Conservation (phyloP, 305 asterid species). For the Euphrasia arctica region DNA sequence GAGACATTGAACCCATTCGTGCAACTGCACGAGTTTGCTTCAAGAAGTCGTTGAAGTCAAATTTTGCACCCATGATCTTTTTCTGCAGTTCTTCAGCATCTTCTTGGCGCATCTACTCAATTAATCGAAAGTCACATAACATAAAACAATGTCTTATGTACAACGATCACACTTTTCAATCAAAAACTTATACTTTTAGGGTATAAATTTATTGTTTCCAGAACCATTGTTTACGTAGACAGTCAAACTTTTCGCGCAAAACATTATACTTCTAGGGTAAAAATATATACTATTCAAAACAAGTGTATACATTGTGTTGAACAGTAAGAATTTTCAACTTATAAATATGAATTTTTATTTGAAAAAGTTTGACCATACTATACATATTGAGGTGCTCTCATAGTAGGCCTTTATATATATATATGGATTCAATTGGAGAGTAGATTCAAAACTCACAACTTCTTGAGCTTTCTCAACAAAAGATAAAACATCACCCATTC, state of each 20-base stretch:
- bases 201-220: no score
- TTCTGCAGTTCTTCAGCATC: constrained; percentile 98
- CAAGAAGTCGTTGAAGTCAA: constrained; percentile 94
- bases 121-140: constrained; percentile 18
- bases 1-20: constrained; percentile 97
- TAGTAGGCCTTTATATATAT: background rate
- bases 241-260: no score
- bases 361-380: no score
- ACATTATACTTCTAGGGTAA: no score
- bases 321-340: no score
- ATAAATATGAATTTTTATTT: no score
- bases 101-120: constrained; percentile 86
- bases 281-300: no score
- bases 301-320: background rate
- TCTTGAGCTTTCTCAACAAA: constrained; percentile 99
- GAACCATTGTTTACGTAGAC: no score
- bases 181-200: no score
- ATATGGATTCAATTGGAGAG: constrained; percentile 18
- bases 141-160: background rate
- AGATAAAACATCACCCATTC: constrained; percentile 99
- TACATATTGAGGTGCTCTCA: no score
- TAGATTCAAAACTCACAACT: constrained; percentile 64
- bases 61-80: constrained; percentile 96
- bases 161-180: no score
- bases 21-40: constrained; percentile 97